Evolutionary conservation across 164 flowering plant species (phyloP), one percentile per base, ranked within the genome.

Genomic region (Saururus chinensis): DNA sequence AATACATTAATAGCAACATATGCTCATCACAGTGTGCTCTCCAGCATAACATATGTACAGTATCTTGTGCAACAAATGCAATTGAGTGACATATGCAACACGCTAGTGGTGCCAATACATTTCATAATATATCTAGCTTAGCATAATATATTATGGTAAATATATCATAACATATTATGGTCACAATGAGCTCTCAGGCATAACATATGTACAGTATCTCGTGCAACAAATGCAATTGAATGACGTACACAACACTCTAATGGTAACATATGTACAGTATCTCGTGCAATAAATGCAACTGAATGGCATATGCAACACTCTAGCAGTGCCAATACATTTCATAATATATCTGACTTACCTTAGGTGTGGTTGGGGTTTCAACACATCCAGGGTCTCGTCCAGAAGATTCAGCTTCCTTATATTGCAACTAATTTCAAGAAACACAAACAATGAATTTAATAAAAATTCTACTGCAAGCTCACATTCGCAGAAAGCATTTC

Each of bases 351-450:
- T 45, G 49, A 12, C 49, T 45, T 3, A 87, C 98, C 85, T 85
- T 87, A 26, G 95, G 96, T 62, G 96, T 85, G 62, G 77, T 75
- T 41, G 90, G 93, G 55, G 86, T 75, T 57, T 92, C 96, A 64
- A 74, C 56, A 71, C 80, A 87, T 51, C 92, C 72, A 71, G 77
- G 74, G 19, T 92, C 96, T 63, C 84, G 85, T 59, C 91, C 83
- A 49, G 91, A 81, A 60, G 91, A 85, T 69, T 92, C 98, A 45
- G 92, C 90, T 73, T 89, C 95, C 79, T 87, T 89, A 55, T 85
- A 74, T 72, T 92, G 96, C 75, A 92, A 64, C 98, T 92, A 77
- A 51, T 51, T 20, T 61, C 24, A 40, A 49, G 49, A 58, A 25
- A 64, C 63, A 58, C 40, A 24, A 52, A 37, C 23, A 30, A 52